Evolutionary conservation across 805 yeast genomes (phyloP), one percentile per base, ranked within the genome.

Genomic region (Cyberlindnera maclurae): DNA sequence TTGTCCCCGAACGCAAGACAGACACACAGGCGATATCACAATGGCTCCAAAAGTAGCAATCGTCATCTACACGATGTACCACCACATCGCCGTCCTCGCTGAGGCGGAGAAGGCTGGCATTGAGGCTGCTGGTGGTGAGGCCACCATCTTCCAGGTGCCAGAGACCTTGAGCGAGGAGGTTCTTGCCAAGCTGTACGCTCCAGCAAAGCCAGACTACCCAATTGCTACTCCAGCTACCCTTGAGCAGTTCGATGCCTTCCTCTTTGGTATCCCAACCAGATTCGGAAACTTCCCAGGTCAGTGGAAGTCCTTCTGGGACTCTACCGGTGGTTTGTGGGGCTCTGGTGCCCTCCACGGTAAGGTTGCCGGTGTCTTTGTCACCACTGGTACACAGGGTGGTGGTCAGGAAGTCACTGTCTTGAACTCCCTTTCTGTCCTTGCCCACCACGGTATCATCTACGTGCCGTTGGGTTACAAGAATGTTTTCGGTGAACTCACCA

Each of bases 231-330:
- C 62, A 4, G 79, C 73, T 10, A 71, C 74, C 3, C 67, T 86
- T 50, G 59, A 61, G 18, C 63, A 71, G 42, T 82, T 79, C 65
- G 94, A 84, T 55, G 88, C 78, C 12, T 79, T 80, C 58, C 47
- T 84, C 45, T 80, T 84, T 50, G 95, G 94, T 49, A 58, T 83
- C 42, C 93, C 95, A 48, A 82, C 94, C 27, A 73, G 94, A 61
- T 85, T 57, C 58, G 94, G 94, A 50, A 72, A 68, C 58, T 64
- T 74, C 58, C 87, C 94, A 36, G 77, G 85, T 20, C 95, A 85
- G 63, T 77, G 82, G 74, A 70, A 74, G 49, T 60, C 79, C 6
- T 85, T 82, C 66, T 79, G 86, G 81, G 94, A 79, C 56, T 62
- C 70, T 33, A 82, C 93, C 28, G 93, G 93, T 43, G 77, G 77